Conservation (phyloP, 805 yeast species). For the Zygoascus biomembranicola region DNA sequence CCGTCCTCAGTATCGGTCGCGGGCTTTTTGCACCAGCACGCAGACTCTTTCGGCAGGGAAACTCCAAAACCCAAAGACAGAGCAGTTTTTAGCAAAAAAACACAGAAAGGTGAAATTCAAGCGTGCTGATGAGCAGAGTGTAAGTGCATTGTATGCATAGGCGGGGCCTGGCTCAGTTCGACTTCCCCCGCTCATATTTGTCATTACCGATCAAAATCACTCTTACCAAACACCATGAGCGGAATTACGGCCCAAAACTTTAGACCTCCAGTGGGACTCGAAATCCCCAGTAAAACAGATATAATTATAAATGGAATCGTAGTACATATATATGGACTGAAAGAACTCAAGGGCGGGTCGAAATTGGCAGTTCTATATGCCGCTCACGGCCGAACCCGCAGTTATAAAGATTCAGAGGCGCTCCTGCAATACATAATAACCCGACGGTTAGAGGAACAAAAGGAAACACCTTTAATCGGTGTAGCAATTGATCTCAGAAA, state of each 20-base stretch:
- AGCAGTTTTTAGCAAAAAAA: too few species aligned
- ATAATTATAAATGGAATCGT: slow-evolving; percentile 37
- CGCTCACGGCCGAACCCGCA: slow-evolving; percentile 42
- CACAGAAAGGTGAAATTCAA: too few species aligned
- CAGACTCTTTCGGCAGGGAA: too few species aligned
- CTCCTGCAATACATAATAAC: slow-evolving; percentile 34
- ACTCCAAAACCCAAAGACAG: too few species aligned
- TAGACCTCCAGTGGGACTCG: not conserved
- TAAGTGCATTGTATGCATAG: too few species aligned
- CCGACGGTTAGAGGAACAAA: slow-evolving; percentile 5
- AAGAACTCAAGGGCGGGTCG: slow-evolving; percentile 16
- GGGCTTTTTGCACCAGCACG: too few species aligned
- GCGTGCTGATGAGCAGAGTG: too few species aligned
- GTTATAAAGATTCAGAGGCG: slow-evolving; percentile 32
- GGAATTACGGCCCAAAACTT: not conserved
- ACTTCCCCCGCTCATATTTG: too few species aligned
- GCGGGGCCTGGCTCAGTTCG: too few species aligned
- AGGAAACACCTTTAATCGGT: slow-evolving; percentile 29
- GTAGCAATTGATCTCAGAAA: slow-evolving; percentile 47
- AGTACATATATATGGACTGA: slow-evolving; percentile 37
- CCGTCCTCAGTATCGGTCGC: too few species aligned
- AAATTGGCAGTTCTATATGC: slow-evolving; percentile 19
- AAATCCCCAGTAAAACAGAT: slow-evolving; percentile 2
- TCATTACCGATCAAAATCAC: too few species aligned
- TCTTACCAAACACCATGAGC: not conserved